These are phyloP conservation scores for Fusarium sarcochroum DNA, from an alignment of 2,329 filamentous ascomycete genomes.

Conservation along the genomic window DNA sequence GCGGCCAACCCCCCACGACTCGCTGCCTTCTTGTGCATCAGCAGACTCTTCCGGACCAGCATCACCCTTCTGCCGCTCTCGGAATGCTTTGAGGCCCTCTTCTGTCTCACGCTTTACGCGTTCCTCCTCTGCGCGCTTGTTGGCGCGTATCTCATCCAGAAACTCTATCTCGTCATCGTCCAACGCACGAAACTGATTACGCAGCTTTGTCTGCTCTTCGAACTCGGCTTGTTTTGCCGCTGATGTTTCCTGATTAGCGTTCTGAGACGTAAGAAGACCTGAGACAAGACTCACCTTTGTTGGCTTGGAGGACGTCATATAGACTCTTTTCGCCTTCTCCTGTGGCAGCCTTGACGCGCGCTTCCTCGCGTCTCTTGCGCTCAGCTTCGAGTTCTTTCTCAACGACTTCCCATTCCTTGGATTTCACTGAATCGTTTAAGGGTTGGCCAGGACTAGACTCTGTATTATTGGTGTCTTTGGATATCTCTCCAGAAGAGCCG, in stretches of 20 bases:
- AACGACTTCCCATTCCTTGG: conserved; percentile 73
- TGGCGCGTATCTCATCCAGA: conserved; percentile 70
- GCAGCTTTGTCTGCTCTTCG: conserved; percentile 78
- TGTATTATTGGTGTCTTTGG: conserved; percentile 38
- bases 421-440: conserved; percentile 43
- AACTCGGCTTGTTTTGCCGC: conserved; percentile 87
- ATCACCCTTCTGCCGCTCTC: conserved; percentile 61
- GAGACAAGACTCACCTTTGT: conserved; percentile 73
- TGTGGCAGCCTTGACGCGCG: conserved; percentile 59
- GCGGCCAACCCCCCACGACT: conserved; percentile 55
- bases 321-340: conserved; percentile 70
- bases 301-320: conserved; percentile 83
- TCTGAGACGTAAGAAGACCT: background rate
- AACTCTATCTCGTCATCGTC: conserved; percentile 87
- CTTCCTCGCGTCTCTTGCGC: conserved; percentile 66
- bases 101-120: conserved; percentile 68
- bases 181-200: conserved; percentile 82
- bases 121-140: conserved; percentile 67
- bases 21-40: conserved; percentile 47
- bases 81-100: conserved; percentile 69
- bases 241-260: conserved; percentile 48
- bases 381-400: conserved; percentile 75
- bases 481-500: conserved; percentile 41
- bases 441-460: conserved; percentile 18
- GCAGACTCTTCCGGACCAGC: conserved; percentile 18